A percentile compares a stretch with the other conserved stretches of the same genome.
These are phyloP conservation scores for Verbascum thapsus DNA, from an alignment of 257 asterid genomes.

Conservation along the genomic window DNA sequence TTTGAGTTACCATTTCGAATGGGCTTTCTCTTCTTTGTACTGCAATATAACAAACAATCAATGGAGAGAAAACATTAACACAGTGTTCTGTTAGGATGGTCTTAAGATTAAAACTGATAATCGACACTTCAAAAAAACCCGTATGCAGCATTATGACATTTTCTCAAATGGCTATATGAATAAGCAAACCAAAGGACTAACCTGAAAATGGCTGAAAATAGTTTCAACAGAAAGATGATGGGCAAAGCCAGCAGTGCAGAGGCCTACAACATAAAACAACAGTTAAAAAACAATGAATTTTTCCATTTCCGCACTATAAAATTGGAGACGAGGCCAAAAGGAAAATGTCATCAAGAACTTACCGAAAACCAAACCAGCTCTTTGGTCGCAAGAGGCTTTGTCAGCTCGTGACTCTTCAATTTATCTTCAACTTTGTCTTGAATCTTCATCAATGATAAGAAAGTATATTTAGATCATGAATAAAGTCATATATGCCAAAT, in stretches of 20 bases:
- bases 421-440: constrained; percentile 61
- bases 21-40: constrained; percentile 43
- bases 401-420: constrained; percentile 64
- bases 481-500: not conserved
- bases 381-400: constrained; percentile 65
- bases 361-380: constrained; percentile 84
- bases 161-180: constrained; percentile 10
- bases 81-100: not conserved
- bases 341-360: constrained; percentile 35
- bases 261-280: constrained; percentile 50
- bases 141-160: constrained; percentile 4
- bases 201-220: constrained; percentile 54
- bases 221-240: constrained; percentile 44
- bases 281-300: constrained; percentile 2
- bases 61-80: not conserved
- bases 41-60: constrained; percentile 31
- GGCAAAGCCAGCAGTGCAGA: constrained; percentile 82
- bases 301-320: constrained; percentile 5
- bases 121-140: constrained; percentile 4
- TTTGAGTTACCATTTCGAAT: constrained; percentile 34
- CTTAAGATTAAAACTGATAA: constrained; percentile 1
- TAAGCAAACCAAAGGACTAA: constrained; percentile 39
- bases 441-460: constrained; percentile 43
- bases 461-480: constrained; percentile 11
- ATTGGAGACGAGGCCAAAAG: constrained; percentile 17